Conservation (phyloP, 2,329 filamentous ascomycete genomes). For the Lithohypha guttulata region DNA sequence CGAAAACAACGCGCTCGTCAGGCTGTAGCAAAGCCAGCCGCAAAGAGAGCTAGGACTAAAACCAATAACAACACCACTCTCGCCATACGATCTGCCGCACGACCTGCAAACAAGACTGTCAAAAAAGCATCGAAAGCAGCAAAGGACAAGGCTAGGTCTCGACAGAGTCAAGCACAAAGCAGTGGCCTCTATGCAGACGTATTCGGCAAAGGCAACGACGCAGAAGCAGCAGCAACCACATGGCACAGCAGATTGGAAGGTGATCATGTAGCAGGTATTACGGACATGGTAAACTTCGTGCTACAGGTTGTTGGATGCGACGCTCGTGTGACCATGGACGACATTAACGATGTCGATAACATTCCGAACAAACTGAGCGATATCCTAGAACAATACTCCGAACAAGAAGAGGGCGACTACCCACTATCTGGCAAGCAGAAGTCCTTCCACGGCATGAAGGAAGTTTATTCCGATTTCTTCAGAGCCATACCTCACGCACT, state of each 20-base stretch:
- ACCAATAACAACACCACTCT: slow-evolving; percentile 38
- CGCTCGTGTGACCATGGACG: slow-evolving; percentile 64
- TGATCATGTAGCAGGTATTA: slow-evolving; percentile 44
- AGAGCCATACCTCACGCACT: slow-evolving; percentile 63
- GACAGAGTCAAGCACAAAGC: slow-evolving; percentile 43
- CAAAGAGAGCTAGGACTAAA: slow-evolving; percentile 47
- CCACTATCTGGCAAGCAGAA: slow-evolving; percentile 77
- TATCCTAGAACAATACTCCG: slow-evolving; percentile 78
- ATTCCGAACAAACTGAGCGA: slow-evolving; percentile 67
- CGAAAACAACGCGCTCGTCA: slow-evolving; percentile 27
- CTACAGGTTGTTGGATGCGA: slow-evolving; percentile 67
- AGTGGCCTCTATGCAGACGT: slow-evolving; percentile 52
- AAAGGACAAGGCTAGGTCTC: slow-evolving; percentile 41
- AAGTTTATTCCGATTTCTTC: slow-evolving; percentile 69
- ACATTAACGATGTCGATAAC: slow-evolving; percentile 84
- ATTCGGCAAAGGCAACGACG: slow-evolving; percentile 44
- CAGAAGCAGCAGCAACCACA: slow-evolving; percentile 46
- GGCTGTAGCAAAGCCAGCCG: slow-evolving; percentile 32
- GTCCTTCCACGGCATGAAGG: slow-evolving; percentile 65
- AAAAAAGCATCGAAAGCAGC: slow-evolving; percentile 27
- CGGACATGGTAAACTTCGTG: slow-evolving; percentile 52
- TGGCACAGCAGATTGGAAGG: slow-evolving; percentile 49
- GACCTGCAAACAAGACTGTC: slow-evolving; percentile 37
- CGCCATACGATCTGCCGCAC: slow-evolving; percentile 48
- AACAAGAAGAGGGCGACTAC: slow-evolving; percentile 77